Evolutionary conservation across 768 basidiomycete genomes (phyloP).

Genomic region (Kwoniella sp.): DNA sequence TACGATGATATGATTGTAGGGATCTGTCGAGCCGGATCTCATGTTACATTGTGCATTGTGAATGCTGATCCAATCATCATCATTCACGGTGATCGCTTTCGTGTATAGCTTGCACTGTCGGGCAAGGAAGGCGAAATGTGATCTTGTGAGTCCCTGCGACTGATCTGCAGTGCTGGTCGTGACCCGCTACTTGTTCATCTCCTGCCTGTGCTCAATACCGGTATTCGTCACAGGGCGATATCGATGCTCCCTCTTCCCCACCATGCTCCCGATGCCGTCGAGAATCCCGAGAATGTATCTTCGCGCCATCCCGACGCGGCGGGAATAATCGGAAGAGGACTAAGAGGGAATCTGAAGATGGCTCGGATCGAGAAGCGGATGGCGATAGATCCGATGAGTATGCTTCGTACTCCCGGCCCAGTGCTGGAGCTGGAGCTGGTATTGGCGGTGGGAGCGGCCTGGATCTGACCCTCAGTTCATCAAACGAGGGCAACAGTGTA

Average conservation of each 20-base stretch:
- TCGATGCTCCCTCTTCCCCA: conserved; percentile 47
- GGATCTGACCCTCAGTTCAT: background rate
- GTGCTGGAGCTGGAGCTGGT: background rate
- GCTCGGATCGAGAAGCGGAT: background rate
- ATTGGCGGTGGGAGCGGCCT: background rate
- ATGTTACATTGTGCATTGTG: background rate
- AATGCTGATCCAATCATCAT: background rate
- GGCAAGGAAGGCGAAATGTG: conserved; percentile 52
- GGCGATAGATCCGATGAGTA: conserved; percentile 3
- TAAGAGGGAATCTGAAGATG: conserved; percentile 15
- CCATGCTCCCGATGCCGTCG: conserved; percentile 51
- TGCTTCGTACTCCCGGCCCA: background rate
- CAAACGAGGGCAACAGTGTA: background rate
- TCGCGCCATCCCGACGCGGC: conserved; percentile 48
- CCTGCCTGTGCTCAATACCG: no score
- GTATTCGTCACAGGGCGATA: conserved; percentile 38
- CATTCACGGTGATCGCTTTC: background rate
- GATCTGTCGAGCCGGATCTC: no score
- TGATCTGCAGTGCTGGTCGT: no score
- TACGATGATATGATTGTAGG: no score
- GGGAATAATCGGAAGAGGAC: conserved; percentile 40
- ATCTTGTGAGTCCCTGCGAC: conserved; percentile 37
- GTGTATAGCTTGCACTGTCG: conserved; percentile 46
- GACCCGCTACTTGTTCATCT: no score
- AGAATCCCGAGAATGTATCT: conserved; percentile 51